Percentiles rank a stretch among this genome's conserved stretches.
Conservation (phyloP, 495 filamentous ascomycete species). For the Trichoderma virens region DNA sequence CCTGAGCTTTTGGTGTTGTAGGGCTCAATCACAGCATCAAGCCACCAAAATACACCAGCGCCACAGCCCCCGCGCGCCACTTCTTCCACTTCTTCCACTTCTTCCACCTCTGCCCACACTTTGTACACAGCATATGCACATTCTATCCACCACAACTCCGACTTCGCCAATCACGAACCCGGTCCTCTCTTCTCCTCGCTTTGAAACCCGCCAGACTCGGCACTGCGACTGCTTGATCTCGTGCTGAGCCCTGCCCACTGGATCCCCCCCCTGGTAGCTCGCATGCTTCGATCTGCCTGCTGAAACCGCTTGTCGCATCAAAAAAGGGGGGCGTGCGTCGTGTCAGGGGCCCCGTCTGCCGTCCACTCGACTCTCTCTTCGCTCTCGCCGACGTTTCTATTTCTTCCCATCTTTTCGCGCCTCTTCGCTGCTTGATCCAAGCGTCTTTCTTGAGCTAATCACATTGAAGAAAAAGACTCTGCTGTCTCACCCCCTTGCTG, state of each 20-base stretch:
- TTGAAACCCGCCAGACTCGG: background rate
- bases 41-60: background rate
- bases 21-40: too few species aligned
- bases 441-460: background rate
- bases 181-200: background rate
- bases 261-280: background rate
- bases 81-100: background rate
- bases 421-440: background rate
- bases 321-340: conserved; percentile 6
- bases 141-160: background rate
- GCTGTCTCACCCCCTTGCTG: background rate
- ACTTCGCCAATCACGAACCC: background rate
- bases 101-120: background rate
- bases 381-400: background rate
- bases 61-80: conserved; percentile 5
- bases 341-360: background rate
- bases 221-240: background rate
- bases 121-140: background rate
- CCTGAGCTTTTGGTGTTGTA: too few species aligned
- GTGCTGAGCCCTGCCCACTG: background rate
- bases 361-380: background rate
- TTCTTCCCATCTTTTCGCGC: background rate
- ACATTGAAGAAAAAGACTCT: background rate
- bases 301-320: conserved; percentile 5
- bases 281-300: background rate